Evolutionary conservation across 2,329 filamentous ascomycete species (phyloP), one percentile per base, ranked within the genome.

Genomic region (Juglanconis juglandina): DNA sequence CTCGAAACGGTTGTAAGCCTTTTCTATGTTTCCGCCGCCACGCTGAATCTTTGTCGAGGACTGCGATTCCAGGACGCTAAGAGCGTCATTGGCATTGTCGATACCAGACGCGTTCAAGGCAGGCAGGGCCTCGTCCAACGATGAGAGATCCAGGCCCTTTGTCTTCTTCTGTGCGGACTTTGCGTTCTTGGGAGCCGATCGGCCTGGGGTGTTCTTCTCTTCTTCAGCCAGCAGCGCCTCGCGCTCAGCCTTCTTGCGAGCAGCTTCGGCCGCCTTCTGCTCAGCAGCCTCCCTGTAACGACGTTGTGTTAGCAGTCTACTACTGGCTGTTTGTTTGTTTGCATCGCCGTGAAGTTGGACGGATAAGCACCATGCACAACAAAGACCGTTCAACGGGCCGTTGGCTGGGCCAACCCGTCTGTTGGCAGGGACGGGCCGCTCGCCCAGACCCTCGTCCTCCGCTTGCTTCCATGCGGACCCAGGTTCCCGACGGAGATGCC

Each of bases 221-320:
- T 99, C 95, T 71, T 90, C 92, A 60, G 87, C 88, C 42, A 92
- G 77, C 32, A 93, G 79, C 10, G 93, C 91, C 1, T 96, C 93
- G 53, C 89, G 89, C 73, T 98, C 95, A 55, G 93, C 94, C 77
- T 96, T 98, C 77, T 96, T 96, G 59, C 88, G 87, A 2, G 90
- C 90, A 59, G 82, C 84, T 71, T 96, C 91, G 59, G 89, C 89
- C 67, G 90, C 92, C 77, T 94, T 96, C 53, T 87, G 87, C 53
- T 89, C 90, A 57, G 93, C 92, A 41, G 89, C 88, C 68, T 96
- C 92, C 72, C 93, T 96, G 67, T 52, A 11, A 14, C 33, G 35
- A 35, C 33, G 37, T 35, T 11, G 24, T 46, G 59, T 58, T 48
- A 58, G 59, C 54, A 56, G 5, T 8, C 11, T 11, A 4, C 37